Percentiles rank a stretch among this genome's conserved stretches.
These are phyloP conservation scores for Cercophora scortea DNA, from an alignment of 495 filamentous ascomycete species.

Conservation along the genomic window DNA sequence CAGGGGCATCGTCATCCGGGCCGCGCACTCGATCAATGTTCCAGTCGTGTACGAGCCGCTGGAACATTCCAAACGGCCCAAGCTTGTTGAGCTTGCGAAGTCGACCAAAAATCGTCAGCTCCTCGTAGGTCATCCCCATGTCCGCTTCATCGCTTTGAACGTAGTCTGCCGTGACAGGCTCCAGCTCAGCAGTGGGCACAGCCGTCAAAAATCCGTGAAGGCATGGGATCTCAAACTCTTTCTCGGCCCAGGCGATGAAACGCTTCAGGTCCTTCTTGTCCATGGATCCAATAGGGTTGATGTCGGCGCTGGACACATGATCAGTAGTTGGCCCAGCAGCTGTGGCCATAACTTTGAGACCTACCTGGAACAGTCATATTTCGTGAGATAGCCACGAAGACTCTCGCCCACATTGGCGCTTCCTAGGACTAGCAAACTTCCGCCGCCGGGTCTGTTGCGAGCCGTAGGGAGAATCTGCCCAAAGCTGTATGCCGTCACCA, in stretches of 20 bases:
- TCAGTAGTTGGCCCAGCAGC: neutral
- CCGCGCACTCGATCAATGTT: constrained; percentile 33
- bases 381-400: constrained; percentile 53
- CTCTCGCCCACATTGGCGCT: constrained; percentile 43
- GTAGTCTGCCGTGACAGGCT: constrained; percentile 65
- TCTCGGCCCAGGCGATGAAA: constrained; percentile 62
- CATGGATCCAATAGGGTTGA: constrained; percentile 66
- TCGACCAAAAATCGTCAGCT: constrained; percentile 29
- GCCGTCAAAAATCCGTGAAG: constrained; percentile 72
- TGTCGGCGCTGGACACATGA: neutral
- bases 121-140: constrained; percentile 47
- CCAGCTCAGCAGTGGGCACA: constrained; percentile 77
- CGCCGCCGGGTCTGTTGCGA: constrained; percentile 46
- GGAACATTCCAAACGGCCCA: constrained; percentile 65
- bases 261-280: constrained; percentile 66
- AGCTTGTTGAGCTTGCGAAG: constrained; percentile 67
- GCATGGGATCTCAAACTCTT: constrained; percentile 59
- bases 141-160: constrained; percentile 65
- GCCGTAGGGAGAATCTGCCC: constrained; percentile 24
- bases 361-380: constrained; percentile 19
- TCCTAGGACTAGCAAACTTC: constrained; percentile 31
- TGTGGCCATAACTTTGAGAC: neutral
- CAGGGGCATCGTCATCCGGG: constrained; percentile 23
- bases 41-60: constrained; percentile 65
- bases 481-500: constrained; percentile 65